Evolutionary conservation across 2,329 filamentous ascomycete species (phyloP).

Genomic region (Capronia americana): DNA sequence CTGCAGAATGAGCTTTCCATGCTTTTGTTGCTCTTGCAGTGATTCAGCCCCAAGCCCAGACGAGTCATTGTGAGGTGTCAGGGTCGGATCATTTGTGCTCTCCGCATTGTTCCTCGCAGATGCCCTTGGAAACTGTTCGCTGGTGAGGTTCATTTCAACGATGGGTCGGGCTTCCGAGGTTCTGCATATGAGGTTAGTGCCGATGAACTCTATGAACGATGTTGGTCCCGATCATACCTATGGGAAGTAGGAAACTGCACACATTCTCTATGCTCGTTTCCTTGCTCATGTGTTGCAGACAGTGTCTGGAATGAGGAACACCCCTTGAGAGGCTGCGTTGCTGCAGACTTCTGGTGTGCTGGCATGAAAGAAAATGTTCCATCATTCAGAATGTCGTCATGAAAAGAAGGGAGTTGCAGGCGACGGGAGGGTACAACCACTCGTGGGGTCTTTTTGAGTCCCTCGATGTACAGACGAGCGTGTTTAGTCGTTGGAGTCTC

Average conservation of each 20-base stretch:
- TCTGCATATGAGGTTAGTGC: neutral
- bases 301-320: neutral
- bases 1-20: neutral
- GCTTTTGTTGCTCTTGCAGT: neutral
- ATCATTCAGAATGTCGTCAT: neutral
- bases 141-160: neutral
- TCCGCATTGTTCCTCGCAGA: neutral
- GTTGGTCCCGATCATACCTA: neutral
- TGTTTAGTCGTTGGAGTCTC: slow-evolving; percentile 15
- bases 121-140: neutral
- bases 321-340: neutral
- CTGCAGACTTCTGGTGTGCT: neutral
- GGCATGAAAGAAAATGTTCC: slow-evolving; percentile 19
- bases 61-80: neutral
- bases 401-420: neutral
- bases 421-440: neutral
- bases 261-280: neutral
- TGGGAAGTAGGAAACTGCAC: neutral
- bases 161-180: neutral
- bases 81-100: neutral
- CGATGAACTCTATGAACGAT: neutral
- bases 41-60: neutral
- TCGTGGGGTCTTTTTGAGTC: neutral
- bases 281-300: neutral
- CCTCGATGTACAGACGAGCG: neutral